Evolutionary conservation across 2,329 filamentous ascomycete genomes (phyloP).

Genomic region (Fusarium sp.): DNA sequence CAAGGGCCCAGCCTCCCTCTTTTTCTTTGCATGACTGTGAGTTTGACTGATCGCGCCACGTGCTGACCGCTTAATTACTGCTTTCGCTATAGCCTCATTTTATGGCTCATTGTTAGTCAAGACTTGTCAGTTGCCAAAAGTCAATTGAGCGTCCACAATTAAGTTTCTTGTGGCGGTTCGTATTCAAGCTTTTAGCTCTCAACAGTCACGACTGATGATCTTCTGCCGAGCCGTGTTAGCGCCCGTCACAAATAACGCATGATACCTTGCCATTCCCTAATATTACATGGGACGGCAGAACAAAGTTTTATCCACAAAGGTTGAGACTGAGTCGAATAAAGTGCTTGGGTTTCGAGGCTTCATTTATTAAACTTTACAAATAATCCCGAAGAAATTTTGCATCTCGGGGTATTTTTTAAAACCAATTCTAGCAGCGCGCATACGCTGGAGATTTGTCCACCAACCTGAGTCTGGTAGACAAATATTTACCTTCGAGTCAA

Average conservation of each 20-base stretch:
- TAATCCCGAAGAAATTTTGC: rapidly evolving
- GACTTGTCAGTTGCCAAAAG: neutral
- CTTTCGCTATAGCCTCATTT: neutral
- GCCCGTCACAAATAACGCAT: neutral
- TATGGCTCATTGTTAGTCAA: neutral
- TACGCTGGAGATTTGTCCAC: neutral
- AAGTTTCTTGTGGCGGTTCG: neutral
- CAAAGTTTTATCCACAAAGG: neutral
- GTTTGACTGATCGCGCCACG: neutral
- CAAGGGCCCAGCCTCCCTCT: neutral
- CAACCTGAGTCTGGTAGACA: neutral
- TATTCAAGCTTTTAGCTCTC: neutral
- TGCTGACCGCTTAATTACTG: neutral
- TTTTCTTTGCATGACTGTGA: neutral
- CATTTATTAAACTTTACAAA: neutral
- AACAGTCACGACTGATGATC: neutral
- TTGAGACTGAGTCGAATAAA: too few relatives aligned
- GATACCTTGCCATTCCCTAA: neutral
- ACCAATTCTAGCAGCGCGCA: rapidly evolving
- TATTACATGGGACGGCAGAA: too few relatives aligned
- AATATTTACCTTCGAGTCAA: too few relatives aligned
- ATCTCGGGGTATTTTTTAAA: neutral
- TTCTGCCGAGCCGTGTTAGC: neutral
- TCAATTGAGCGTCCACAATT: neutral
- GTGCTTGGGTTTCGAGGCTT: neutral